These are phyloP conservation scores for Murraya koenigii DNA, from an alignment of 345 rosid genomes.

Conservation along the genomic window DNA sequence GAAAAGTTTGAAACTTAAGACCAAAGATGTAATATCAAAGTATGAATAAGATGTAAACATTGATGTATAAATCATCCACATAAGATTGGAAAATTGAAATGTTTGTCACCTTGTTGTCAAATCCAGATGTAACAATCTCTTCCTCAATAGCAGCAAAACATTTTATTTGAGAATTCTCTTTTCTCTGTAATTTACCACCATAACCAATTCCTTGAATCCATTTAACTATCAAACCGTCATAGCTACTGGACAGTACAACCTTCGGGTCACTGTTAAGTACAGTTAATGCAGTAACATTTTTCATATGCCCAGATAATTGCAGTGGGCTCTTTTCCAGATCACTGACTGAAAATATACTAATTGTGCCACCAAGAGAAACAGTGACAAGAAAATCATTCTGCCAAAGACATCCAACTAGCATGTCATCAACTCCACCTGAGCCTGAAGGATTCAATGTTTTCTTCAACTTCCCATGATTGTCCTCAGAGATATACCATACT, in stretches of 20 bases:
- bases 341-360: constrained; percentile 67
- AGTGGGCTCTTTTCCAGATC: constrained; percentile 74
- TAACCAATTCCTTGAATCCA: constrained; percentile 93
- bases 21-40: not conserved
- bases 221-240: constrained; percentile 85
- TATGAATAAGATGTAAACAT: not conserved
- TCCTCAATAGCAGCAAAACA: constrained; percentile 80
- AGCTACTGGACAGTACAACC: constrained; percentile 69
- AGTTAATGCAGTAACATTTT: constrained; percentile 69
- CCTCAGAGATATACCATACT: constrained; percentile 82
- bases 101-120: constrained; percentile 75
- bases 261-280: constrained; percentile 63
- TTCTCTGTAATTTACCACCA: constrained; percentile 67
- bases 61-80: not conserved
- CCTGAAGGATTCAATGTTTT: constrained; percentile 68
- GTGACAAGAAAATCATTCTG: constrained; percentile 81
- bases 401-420: constrained; percentile 98
- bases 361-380: constrained; percentile 88
- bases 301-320: constrained; percentile 83
- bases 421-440: constrained; percentile 84
- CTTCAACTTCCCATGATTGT: constrained; percentile 62
- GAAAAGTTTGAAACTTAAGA: not conserved
- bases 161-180: constrained; percentile 77
- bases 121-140: constrained; percentile 84
- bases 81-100: not conserved